Base-by-base conservation (phyloP, 768 basidiomycete species). In the Lentinula detonsa region DNA sequence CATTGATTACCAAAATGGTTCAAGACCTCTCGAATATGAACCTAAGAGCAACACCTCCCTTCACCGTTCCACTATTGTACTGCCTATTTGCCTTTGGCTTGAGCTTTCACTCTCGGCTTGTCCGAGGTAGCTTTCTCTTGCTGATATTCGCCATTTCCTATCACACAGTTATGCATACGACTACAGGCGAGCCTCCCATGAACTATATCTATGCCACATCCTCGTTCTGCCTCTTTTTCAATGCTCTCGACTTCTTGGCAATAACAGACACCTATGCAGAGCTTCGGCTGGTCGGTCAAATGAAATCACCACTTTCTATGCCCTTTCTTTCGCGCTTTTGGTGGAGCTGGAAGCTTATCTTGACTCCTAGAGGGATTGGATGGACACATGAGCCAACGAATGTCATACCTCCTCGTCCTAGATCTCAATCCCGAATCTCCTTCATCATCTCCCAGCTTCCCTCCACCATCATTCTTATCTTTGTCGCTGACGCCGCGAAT, bases 321-420 rank as follows among this genome's bases (percentile, higher is more conserved):
- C 53, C 69, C 0, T 62, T 71, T 37, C 62, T 57, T 28, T 28
- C 64, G 9, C 66, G 73, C 8, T n/a, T 72, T 3, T 57, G 57
- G 43, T 76, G 75, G 75, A 69, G 72, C 23, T 59, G 69, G 18
- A 64, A 68, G 45, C 66, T 76, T 15, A 67, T 69, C 43, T 63
- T 65, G 40, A 75, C 69, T 43, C 69, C 72, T 1, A 68, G 76
- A 37, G 73, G 75, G 15, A 68, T 77, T 7, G 71, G 74, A 35
- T 76, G 74, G 74, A 64, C 68, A 16, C 72, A 73, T 46, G 71
- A 72, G 61, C 66, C 69, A 2, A 64, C 61, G 5, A 35, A 18
- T 34, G 64, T 55, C 58, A 66, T 63, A 58, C 69, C 55, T 34
- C 68, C 71, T 15, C 52, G 62, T n/a, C 68, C 56, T 21, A 31